These are phyloP conservation scores for Yamagishiella unicocca DNA, from an alignment of 139 green algal genomes.

Conservation along the genomic window DNA sequence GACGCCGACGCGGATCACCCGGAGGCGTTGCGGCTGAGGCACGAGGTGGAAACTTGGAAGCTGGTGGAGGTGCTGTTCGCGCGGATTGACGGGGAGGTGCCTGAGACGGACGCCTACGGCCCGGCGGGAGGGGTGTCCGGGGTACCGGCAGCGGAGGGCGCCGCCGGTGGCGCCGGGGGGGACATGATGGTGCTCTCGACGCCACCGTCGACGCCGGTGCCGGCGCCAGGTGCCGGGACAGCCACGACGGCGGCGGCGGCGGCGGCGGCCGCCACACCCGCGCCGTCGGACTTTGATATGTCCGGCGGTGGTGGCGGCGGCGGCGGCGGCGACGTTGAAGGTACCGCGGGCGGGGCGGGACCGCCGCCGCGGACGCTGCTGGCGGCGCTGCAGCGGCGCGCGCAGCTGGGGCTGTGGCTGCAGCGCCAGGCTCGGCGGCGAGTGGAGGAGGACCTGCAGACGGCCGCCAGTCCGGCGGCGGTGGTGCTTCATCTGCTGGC, in stretches of 20 bases:
- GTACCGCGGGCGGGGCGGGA: neutral
- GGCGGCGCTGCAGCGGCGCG: conserved; percentile 51
- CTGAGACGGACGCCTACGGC: neutral
- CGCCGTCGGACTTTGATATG: neutral
- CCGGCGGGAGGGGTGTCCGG: neutral
- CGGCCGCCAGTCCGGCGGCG: conserved; percentile 4
- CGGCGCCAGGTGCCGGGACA: too few relatives aligned
- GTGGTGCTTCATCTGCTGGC: conserved; percentile 76
- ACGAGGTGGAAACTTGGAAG: conserved; percentile 79
- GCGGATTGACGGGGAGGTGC: conserved; percentile 49
- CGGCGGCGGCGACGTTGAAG: neutral
- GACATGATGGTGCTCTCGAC: conserved; percentile 32
- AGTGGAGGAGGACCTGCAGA: conserved; percentile 44
- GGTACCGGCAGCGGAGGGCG: neutral
- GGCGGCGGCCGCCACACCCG: neutral
- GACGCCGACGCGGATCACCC: conserved; percentile 13
- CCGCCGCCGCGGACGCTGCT: conserved; percentile 18
- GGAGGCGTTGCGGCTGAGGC: conserved; percentile 41
- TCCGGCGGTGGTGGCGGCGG: neutral
- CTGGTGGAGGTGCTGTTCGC: conserved; percentile 73
- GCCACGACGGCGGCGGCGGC: neutral
- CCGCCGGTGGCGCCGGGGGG: neutral
- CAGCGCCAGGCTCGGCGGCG: conserved; percentile 49
- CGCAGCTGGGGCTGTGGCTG: conserved; percentile 57
- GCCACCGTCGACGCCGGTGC: conserved; percentile 5